Evolutionary conservation across 1,284 basidiomycete genomes (phyloP).

Genomic region (Malassezia yamatoensis): DNA sequence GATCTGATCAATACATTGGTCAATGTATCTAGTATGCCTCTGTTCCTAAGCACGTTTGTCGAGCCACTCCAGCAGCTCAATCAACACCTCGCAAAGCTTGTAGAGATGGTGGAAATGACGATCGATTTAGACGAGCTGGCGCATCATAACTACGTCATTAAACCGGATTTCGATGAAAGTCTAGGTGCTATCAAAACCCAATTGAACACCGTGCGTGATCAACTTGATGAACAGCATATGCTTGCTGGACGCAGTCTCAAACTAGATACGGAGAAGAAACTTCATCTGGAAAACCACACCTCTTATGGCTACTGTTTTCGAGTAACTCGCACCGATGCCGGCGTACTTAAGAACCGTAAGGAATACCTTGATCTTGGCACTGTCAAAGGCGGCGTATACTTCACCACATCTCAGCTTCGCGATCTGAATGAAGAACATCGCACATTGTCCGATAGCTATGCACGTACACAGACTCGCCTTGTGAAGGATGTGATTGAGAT

Average conservation of each 20-base stretch:
- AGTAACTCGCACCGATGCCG: constrained; percentile 67
- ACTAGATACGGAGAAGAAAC: constrained; percentile 86
- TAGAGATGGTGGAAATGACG: constrained; percentile 89
- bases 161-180: constrained; percentile 74
- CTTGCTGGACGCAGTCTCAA: constrained; percentile 63
- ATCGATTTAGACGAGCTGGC: constrained; percentile 75
- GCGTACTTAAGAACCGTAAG: constrained; percentile 60
- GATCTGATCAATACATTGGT: constrained; percentile 58
- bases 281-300: constrained; percentile 85
- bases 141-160: constrained; percentile 82
- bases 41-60: constrained; percentile 30
- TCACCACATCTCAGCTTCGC: constrained; percentile 73
- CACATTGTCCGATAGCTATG: constrained; percentile 63
- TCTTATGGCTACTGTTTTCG: constrained; percentile 88
- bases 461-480: constrained; percentile 65
- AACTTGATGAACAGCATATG: constrained; percentile 72
- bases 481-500: constrained; percentile 90
- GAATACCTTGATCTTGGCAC: constrained; percentile 76
- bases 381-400: constrained; percentile 77
- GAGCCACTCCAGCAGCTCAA: constrained; percentile 22
- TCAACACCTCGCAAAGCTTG: constrained; percentile 54
- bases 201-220: constrained; percentile 64
- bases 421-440: constrained; percentile 64
- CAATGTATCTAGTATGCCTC: constrained; percentile 48
- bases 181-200: constrained; percentile 63